Evolutionary conservation across 306 rosid species (phyloP).

Genomic region (Castanospermum australe): DNA sequence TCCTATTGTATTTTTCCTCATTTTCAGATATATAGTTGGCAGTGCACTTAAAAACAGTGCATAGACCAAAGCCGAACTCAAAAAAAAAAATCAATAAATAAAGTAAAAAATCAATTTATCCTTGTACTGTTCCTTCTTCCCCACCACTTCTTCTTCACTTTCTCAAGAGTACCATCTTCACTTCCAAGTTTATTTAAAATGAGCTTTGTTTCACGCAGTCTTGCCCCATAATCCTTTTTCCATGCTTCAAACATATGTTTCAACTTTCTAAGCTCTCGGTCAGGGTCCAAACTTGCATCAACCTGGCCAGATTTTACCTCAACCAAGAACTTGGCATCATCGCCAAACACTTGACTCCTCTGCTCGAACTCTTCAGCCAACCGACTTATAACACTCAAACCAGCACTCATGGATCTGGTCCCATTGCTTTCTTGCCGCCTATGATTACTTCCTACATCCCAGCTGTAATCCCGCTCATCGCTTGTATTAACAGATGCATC

Average conservation of each 20-base stretch:
- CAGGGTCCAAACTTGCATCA: slow-evolving; percentile 89
- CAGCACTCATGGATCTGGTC: slow-evolving; percentile 78
- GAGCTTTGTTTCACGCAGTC: slow-evolving; percentile 86
- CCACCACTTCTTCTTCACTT: slow-evolving; percentile 88
- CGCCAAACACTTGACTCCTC: slow-evolving; percentile 95
- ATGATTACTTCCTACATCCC: slow-evolving; percentile 74
- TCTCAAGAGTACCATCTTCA: slow-evolving; percentile 65
- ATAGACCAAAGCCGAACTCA: slow-evolving; percentile 27
- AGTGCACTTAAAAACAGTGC: slow-evolving; percentile 34
- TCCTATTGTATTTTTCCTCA: slow-evolving; percentile 27
- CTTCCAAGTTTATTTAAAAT: slow-evolving; percentile 79
- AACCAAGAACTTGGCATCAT: slow-evolving; percentile 95
- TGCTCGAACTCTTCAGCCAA: slow-evolving; percentile 91
- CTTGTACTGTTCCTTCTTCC: slow-evolving; percentile 88
- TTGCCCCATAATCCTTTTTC: slow-evolving; percentile 85
- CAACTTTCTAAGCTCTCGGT: slow-evolving; percentile 84
- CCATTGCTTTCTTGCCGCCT: slow-evolving; percentile 78
- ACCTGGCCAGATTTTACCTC: slow-evolving; percentile 95
- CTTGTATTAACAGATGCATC: slow-evolving; percentile 88
- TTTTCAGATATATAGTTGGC: slow-evolving; percentile 22
- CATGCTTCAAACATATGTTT: slow-evolving; percentile 92
- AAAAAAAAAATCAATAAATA: not conserved
- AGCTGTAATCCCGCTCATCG: slow-evolving; percentile 72
- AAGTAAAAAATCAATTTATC: slow-evolving; percentile 45
- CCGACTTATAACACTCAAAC: slow-evolving; percentile 84